Conservation (phyloP, 2,329 filamentous ascomycete genomes). For the Shiraia bambusicola region DNA sequence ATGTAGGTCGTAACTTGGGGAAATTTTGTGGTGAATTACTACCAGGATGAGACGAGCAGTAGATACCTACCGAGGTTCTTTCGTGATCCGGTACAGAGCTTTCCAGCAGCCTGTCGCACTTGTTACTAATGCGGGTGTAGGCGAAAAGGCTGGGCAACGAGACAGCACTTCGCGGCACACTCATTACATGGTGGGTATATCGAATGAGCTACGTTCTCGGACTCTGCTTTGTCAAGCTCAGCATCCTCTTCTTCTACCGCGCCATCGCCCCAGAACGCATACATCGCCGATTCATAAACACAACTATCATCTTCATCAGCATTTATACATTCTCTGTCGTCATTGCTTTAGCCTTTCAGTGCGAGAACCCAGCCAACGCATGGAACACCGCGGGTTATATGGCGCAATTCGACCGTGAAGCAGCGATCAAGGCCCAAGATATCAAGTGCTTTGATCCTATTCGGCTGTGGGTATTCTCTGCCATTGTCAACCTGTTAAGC, state of each 20-base stretch:
- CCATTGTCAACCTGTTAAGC: slow-evolving; percentile 45
- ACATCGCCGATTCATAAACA: slow-evolving; percentile 34
- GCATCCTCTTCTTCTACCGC: slow-evolving; percentile 40
- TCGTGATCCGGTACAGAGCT: slow-evolving; percentile 25
- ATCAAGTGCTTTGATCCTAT: slow-evolving; percentile 36
- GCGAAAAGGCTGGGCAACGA: slow-evolving; percentile 32
- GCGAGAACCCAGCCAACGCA: slow-evolving; percentile 32
- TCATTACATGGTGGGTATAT: slow-evolving; percentile 40
- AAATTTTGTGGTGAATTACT: slow-evolving; percentile 40
- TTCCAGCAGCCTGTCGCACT: neutral
- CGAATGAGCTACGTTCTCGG: slow-evolving; percentile 34
- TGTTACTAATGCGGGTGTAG: slow-evolving; percentile 17
- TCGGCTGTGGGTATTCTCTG: slow-evolving; percentile 41
- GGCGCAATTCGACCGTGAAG: slow-evolving; percentile 32
- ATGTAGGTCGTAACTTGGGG: slow-evolving; percentile 39
- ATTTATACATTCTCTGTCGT: slow-evolving; percentile 33
- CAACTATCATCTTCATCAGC: slow-evolving; percentile 32
- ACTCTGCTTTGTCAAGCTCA: slow-evolving; percentile 37
- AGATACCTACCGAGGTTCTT: slow-evolving; percentile 27
- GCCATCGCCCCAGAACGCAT: slow-evolving; percentile 37
- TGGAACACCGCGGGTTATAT: slow-evolving; percentile 32
- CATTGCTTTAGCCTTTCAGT: slow-evolving; percentile 37
- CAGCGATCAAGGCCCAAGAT: slow-evolving; percentile 18
- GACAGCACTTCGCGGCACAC: slow-evolving; percentile 25
- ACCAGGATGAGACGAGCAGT: slow-evolving; percentile 35